Conservation (phyloP, 495 filamentous ascomycete species). For the Friedmanniomyces endolithicus region DNA sequence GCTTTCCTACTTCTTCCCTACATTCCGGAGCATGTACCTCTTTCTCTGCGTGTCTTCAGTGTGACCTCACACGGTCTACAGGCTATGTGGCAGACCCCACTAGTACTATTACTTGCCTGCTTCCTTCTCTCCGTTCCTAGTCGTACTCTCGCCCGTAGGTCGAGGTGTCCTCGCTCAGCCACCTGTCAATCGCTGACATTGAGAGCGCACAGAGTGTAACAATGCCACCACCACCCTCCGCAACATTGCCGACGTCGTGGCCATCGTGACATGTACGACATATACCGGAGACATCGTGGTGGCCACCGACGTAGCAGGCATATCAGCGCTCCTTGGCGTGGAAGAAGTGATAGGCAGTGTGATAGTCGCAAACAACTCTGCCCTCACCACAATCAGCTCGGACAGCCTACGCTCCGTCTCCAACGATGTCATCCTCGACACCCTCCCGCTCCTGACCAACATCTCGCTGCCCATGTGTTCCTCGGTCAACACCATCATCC, state of each 20-base stretch:
- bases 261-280: background rate
- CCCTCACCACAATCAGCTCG: background rate
- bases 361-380: slow-evolving; percentile 2
- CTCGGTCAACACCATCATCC: background rate
- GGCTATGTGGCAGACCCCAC: background rate
- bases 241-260: background rate
- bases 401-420: background rate
- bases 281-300: background rate
- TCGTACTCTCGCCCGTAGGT: background rate
- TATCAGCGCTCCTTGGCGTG: background rate
- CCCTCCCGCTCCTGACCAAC: slow-evolving; percentile 2
- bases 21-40: background rate
- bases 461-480: slow-evolving; percentile 3
- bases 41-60: background rate
- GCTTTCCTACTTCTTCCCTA: background rate
- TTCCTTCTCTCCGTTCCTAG: background rate
- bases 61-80: background rate
- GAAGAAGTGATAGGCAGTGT: slow-evolving; percentile 2
- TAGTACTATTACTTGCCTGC: background rate
- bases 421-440: background rate
- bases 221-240: slow-evolving; percentile 4
- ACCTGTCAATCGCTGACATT: background rate
- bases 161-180: background rate
- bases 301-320: background rate
- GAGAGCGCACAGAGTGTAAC: background rate